Evolutionary conservation across 257 asterid genomes (phyloP).

Genomic region (Petunia axillaris): DNA sequence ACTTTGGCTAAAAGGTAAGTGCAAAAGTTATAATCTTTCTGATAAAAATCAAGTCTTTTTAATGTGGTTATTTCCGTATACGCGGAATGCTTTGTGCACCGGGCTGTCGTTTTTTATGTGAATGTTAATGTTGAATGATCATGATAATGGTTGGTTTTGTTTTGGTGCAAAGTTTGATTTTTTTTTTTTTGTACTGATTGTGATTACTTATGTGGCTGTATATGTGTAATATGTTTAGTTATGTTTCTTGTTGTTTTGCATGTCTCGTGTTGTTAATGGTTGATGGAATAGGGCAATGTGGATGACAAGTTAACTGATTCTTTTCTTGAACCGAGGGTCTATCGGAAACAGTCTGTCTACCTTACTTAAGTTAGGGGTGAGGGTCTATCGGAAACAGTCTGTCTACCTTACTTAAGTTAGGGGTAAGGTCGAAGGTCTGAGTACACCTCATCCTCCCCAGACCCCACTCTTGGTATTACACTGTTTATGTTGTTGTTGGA

Average conservation of each 20-base stretch:
- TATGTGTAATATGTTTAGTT: not conserved
- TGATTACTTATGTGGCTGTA: not conserved
- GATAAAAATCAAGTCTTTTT: slow-evolving; percentile 2
- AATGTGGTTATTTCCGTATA: not conserved
- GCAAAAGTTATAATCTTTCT: not conserved
- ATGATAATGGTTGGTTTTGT: not conserved
- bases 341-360: too few relatives aligned
- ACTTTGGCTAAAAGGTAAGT: not conserved
- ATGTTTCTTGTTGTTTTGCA: slow-evolving; percentile 9
- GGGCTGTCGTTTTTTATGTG: not conserved
- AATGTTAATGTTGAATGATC: not conserved
- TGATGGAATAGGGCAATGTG: slow-evolving; percentile 15
- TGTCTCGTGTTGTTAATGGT: not conserved
- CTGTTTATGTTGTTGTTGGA: not conserved
- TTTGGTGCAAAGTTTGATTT: not conserved
- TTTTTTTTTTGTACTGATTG: not conserved
- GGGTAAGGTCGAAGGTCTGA: too few relatives aligned
- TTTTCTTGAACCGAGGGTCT: not conserved
- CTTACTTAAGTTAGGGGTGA: too few relatives aligned
- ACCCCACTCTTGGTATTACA: too few relatives aligned
- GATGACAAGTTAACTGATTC: not conserved
- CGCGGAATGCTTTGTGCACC: too few relatives aligned
- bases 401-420: too few relatives aligned
- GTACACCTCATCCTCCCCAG: too few relatives aligned
- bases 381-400: too few relatives aligned